phyloP scores from a whole-genome alignment of 73 alveolate genomes.

The Tetrahymena elliotti region DNA sequence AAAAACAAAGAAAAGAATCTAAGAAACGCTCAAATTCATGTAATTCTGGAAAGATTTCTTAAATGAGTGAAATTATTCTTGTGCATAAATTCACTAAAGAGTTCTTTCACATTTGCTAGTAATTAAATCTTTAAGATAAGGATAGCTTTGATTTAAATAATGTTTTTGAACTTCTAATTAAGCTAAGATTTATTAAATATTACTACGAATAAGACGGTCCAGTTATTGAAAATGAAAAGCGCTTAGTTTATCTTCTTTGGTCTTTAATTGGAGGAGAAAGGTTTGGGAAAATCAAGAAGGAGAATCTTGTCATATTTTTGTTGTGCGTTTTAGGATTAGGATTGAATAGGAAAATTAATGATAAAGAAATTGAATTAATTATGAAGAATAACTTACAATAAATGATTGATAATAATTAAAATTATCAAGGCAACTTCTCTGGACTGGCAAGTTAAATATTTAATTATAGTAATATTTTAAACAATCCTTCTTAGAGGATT shows the following conservation, averaged over 20 bases:
- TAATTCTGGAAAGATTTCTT: not conserved
- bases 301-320: not conserved
- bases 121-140: not conserved
- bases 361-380: not conserved
- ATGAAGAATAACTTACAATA: not conserved
- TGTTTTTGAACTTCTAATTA: not conserved
- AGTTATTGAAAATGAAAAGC: not conserved
- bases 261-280: not conserved
- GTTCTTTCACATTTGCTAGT: not conserved
- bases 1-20: not conserved
- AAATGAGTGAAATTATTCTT: not conserved
- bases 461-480: not conserved
- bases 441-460: not conserved
- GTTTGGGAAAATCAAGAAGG: not conserved
- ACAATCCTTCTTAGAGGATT: not conserved
- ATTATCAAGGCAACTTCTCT: not conserved
- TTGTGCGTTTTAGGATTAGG: not conserved
- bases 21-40: not conserved
- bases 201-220: not conserved
- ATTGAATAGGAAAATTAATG: not conserved
- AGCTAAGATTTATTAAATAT: not conserved
- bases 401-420: not conserved
- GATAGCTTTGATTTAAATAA: not conserved
- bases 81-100: not conserved
- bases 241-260: not conserved